Evolutionary conservation across 345 rosid species (phyloP).

Genomic region (Gossypium thurberi): DNA sequence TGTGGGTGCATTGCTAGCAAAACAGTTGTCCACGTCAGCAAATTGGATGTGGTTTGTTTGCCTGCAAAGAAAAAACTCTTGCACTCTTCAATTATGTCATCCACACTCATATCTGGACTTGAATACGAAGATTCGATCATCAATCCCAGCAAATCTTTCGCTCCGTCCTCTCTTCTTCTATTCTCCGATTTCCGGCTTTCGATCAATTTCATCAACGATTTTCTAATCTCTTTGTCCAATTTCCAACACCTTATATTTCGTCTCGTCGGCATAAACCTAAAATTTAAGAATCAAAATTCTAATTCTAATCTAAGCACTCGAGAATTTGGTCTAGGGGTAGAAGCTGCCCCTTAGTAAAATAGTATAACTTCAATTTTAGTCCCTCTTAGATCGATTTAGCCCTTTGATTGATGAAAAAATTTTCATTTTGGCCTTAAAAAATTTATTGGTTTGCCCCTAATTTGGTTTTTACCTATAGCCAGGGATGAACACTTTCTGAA

Average conservation of each 20-base stretch:
- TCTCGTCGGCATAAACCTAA: slow-evolving; percentile 70
- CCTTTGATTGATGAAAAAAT: too few species aligned
- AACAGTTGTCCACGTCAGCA: slow-evolving; percentile 83
- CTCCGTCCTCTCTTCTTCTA: slow-evolving; percentile 1
- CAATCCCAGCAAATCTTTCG: slow-evolving; percentile 45
- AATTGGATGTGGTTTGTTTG: slow-evolving; percentile 74
- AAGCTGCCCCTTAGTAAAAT: too few species aligned
- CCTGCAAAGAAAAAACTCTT: slow-evolving; percentile 93
- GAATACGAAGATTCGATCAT: slow-evolving; percentile 48
- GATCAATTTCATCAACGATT: slow-evolving; percentile 48
- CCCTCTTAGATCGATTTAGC: too few species aligned
- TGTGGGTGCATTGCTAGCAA: slow-evolving; percentile 75
- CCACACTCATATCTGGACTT: slow-evolving; percentile 30
- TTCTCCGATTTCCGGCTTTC: slow-evolving; percentile 27
- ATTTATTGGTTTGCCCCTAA: too few species aligned
- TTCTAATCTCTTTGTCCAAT: slow-evolving; percentile 55
- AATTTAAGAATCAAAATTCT: neutral
- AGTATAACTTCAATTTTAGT: too few species aligned
- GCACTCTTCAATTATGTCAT: slow-evolving; percentile 79
- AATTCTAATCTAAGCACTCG: neutral
- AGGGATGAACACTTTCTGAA: slow-evolving; percentile 63
- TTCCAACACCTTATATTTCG: slow-evolving; percentile 67
- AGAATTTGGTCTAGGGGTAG: neutral
- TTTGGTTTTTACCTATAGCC: slow-evolving; percentile 46
- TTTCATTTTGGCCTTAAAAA: too few species aligned